Base-by-base conservation (phyloP, 73 alveolate genomes). In the Loxodes magnus region DNA sequence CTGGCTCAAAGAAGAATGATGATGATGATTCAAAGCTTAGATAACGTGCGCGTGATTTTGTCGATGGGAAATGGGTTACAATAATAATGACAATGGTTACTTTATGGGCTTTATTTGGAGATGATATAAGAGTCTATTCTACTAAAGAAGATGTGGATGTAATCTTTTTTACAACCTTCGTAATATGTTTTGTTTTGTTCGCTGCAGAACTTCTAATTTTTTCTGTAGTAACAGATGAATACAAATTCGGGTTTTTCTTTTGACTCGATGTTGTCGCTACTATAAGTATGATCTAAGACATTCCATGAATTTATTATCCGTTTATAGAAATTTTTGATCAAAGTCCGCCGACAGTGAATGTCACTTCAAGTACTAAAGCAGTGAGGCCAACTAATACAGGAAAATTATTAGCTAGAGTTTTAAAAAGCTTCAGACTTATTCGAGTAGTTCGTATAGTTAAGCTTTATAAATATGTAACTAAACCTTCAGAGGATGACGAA, bases 401-500 rank as follows among this genome's bases (percentile, higher is more conserved):
- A 46, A 24, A 24, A 10, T 25, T 46, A n/a, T 37, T 41, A 10
- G 7, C 28, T 5, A 46, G 27, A 19, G 59, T 46, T n/a, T 46
- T 46, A 2, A 46, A 46, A 19, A 10, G 50, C 4, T 25, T 79
- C 9, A 57, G 93, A 36, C 84, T 79, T 3, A 79, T 79, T 50
- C 70, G 93, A 10, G 59, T 79, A 36, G 77, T 79, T 33, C 64
- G 93, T 29, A 79, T 79, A 36, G 82, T 73, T 35, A 79, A 79
- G 56, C 88, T 79, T 24, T 79, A 79, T 56, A 79, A 79, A 38
- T 79, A 79, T 41, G 79, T 79, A 12, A 78, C 82, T 9, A 79
- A 79, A 43, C 64, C 60, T 21, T 48, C 87, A 1, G 88, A 79
- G 28, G 93, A 67, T 25, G 84, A 73, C 30, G 93, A 79, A 38